A percentile compares a stretch with the other conserved stretches of the same genome.
These are phyloP conservation scores for Dothistroma septosporum DNA, from an alignment of 2,329 filamentous ascomycete species.

Conservation along the genomic window DNA sequence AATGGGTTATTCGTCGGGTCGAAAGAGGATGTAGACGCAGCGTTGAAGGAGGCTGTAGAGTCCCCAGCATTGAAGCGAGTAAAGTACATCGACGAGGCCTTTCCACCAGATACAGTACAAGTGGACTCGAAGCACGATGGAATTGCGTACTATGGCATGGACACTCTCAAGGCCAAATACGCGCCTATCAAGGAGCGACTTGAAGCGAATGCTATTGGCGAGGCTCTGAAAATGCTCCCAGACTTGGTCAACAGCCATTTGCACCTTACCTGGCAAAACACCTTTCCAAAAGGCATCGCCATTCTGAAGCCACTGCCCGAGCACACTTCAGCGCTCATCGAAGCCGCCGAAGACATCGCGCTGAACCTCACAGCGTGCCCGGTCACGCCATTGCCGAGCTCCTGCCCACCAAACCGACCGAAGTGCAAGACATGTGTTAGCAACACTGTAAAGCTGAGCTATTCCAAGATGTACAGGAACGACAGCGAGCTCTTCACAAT, in stretches of 20 bases:
- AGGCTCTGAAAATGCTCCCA: conserved; percentile 63
- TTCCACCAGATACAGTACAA: conserved; percentile 58
- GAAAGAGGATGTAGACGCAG: conserved; percentile 47
- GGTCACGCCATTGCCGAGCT: conserved; percentile 64
- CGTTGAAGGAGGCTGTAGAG: conserved; percentile 40
- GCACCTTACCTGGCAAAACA: conserved; percentile 77
- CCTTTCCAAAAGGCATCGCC: conserved; percentile 70
- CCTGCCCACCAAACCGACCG: conserved; percentile 77
- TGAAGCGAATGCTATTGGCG: conserved; percentile 48
- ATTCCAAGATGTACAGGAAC: conserved; percentile 66
- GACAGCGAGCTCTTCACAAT: conserved; percentile 71
- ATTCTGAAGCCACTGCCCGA: conserved; percentile 75
- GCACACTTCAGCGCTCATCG: conserved; percentile 68
- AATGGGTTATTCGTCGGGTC: conserved; percentile 70
- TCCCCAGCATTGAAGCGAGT: conserved; percentile 55
- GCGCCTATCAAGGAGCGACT: conserved; percentile 61
- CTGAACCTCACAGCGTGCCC: conserved; percentile 72
- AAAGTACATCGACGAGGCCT: conserved; percentile 60
- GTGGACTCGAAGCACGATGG: conserved; percentile 62
- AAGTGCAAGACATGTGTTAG: conserved; percentile 71
- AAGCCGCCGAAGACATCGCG: conserved; percentile 68
- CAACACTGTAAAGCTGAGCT: conserved; percentile 62
- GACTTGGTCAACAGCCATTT: conserved; percentile 79
- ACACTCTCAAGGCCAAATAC: conserved; percentile 63
- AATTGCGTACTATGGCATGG: conserved; percentile 72